phyloP scores from a whole-genome alignment of 2,329 filamentous ascomycete species.

The Helotiales sp. region DNA sequence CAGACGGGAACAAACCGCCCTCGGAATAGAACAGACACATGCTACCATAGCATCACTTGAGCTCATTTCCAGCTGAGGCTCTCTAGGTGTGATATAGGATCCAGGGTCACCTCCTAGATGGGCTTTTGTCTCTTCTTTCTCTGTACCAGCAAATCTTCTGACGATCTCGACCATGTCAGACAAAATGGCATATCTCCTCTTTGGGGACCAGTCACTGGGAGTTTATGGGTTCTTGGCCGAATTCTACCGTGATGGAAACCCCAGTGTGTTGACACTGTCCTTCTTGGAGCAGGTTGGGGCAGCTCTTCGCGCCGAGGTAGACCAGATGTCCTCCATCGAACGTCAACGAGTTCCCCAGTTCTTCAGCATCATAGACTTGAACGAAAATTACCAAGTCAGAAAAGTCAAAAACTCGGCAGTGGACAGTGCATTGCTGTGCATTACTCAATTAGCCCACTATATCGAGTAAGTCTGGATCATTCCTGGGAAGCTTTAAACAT shows the following conservation, averaged over 20 bases:
- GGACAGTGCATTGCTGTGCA: constrained; percentile 67
- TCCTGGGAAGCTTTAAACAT: not conserved
- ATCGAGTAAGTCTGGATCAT: constrained; percentile 59
- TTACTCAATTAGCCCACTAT: constrained; percentile 70
- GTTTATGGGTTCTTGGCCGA: constrained; percentile 66
- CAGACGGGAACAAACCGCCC: constrained; percentile 10
- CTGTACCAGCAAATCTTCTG: constrained; percentile 10
- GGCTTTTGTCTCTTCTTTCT: not conserved
- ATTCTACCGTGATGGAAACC: constrained; percentile 52
- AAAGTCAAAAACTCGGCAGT: constrained; percentile 63
- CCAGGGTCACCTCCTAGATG: not conserved
- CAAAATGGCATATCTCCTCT: constrained; percentile 62
- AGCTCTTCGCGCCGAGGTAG: constrained; percentile 64
- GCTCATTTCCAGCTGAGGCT: not conserved
- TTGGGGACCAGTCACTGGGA: constrained; percentile 74
- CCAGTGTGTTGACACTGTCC: constrained; percentile 59
- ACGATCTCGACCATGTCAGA: constrained; percentile 17
- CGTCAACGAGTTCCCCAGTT: constrained; percentile 65
- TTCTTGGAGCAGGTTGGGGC: constrained; percentile 65
- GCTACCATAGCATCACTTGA: not conserved
- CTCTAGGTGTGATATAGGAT: constrained; percentile 15
- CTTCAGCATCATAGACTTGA: constrained; percentile 65
- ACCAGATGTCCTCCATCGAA: constrained; percentile 60
- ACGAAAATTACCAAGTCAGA: constrained; percentile 66
- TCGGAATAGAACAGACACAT: constrained; percentile 15